Evolutionary conservation across 306 rosid species (phyloP), one percentile per base, ranked within the genome.

Genomic region (Vicia sativa): DNA sequence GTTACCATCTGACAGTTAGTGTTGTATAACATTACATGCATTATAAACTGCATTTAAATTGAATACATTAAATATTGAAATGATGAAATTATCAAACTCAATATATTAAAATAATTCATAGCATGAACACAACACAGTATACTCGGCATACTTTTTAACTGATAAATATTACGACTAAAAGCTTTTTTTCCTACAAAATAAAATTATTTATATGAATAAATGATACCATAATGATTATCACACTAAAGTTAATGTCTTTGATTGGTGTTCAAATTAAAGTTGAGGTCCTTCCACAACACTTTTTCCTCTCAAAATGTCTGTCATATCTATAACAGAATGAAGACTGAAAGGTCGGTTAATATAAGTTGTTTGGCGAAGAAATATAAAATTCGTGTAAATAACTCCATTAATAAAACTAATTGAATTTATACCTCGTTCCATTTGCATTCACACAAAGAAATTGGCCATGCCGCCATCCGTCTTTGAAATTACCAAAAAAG

Each of bases 401-500:
- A 59, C 15, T 57, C 25, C 2, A 41, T 4, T 25, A 46, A 34
- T 37, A 26, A 38, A 19, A 67, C 48, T 41, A 31, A 14, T 3
- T 43, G 60, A 18, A 63, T 26, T 75, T 43, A 14, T 50, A 91
- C 97, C 97, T 88, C 37, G 73, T 72, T 44, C 98, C 98, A 54
- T 83, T 76, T 14, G 95, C 88, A 57, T 88, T 81, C 29, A 93
- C 87, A 70, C 93, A 88, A 28, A 90, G 83, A 80, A 93, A 93
- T 43, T 86, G 79, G 19, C 96, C 96, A 74, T 88, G 93, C 39
- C 97, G 84, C 98, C 96, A 90, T 45, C 97, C 96, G 67, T 88
- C 86, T 80, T 82, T 84, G 82, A 90, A 93, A 79, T 82, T 80
- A 49, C 98, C 98, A 65, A 93, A 93, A 81, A 86, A 67, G 71